Conservation (phyloP, 2,329 filamentous ascomycete genomes). For the Scedosporium apiospermum region DNA sequence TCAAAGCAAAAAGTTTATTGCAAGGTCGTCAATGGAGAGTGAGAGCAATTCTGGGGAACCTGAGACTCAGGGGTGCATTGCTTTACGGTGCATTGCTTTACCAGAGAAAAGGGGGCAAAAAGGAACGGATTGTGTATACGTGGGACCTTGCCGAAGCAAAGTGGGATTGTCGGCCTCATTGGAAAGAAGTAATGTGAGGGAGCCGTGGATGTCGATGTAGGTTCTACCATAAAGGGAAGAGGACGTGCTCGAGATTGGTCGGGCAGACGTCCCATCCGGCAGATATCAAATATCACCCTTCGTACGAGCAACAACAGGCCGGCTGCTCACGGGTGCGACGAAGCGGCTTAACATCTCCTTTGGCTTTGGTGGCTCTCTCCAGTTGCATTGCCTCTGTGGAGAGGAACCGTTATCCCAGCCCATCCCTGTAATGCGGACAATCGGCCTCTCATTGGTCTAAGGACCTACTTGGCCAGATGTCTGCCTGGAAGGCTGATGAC, state of each 20-base stretch:
- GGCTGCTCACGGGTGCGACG: too few species aligned
- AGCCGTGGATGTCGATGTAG: neutral
- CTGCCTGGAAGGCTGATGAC: neutral
- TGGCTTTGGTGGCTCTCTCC: neutral
- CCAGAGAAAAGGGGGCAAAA: neutral
- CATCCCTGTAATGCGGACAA: neutral
- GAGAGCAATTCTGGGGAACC: neutral
- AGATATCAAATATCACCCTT: too few species aligned
- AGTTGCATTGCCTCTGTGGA: neutral
- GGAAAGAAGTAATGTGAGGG: neutral
- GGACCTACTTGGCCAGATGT: neutral
- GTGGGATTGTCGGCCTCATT: too few species aligned
- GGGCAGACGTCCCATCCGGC: too few species aligned
- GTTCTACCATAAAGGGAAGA: too few species aligned
- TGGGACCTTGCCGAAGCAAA: neutral
- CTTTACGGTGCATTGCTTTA: neutral
- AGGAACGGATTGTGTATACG: neutral
- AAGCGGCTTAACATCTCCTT: neutral
- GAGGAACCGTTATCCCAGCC: neutral
- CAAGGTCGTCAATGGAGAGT: neutral
- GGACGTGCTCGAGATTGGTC: too few species aligned
- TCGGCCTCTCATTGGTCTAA: neutral
- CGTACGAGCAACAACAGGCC: too few species aligned
- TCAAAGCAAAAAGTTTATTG: neutral
- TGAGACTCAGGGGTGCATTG: neutral